Percentiles rank a stretch among this genome's conserved stretches.
These are phyloP conservation scores for Colletotrichum salicis DNA, from an alignment of 2,329 filamentous ascomycete genomes.

Conservation along the genomic window DNA sequence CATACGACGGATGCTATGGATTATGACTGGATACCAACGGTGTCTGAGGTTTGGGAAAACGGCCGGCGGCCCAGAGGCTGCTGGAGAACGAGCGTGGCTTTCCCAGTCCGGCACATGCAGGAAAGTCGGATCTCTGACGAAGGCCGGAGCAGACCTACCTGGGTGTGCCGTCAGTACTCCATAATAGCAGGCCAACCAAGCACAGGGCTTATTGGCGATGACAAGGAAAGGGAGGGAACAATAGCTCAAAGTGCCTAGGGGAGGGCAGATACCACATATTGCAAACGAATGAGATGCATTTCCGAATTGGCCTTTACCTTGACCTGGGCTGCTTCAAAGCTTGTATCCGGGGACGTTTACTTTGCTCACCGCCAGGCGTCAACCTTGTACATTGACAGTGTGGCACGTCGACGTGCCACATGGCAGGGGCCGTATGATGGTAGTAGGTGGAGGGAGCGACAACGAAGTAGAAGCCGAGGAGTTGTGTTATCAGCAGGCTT, in stretches of 20 bases:
- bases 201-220: neutral
- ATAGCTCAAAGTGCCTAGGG: neutral
- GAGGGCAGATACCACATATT: neutral
- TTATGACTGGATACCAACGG: neutral
- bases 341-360: neutral
- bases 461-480: neutral
- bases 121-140: neutral
- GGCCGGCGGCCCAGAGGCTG: neutral
- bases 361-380: conserved; percentile 14
- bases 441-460: neutral
- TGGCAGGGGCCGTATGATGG: neutral
- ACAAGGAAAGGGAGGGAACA: neutral
- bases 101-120: neutral
- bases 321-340: conserved; percentile 6
- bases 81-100: neutral
- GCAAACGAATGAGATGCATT: conserved; percentile 1
- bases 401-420: neutral
- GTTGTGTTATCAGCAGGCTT: conserved; percentile 15
- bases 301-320: neutral
- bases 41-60: neutral
- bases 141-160: neutral
- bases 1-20: neutral
- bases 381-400: too few species aligned
- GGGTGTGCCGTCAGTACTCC: neutral
- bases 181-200: conserved; percentile 5